Percentiles rank a stretch among this genome's conserved stretches.
Evolutionary conservation across 192 early-diverging fungal genomes (phyloP).

Genomic region (Tieghemiomyces parasiticus): DNA sequence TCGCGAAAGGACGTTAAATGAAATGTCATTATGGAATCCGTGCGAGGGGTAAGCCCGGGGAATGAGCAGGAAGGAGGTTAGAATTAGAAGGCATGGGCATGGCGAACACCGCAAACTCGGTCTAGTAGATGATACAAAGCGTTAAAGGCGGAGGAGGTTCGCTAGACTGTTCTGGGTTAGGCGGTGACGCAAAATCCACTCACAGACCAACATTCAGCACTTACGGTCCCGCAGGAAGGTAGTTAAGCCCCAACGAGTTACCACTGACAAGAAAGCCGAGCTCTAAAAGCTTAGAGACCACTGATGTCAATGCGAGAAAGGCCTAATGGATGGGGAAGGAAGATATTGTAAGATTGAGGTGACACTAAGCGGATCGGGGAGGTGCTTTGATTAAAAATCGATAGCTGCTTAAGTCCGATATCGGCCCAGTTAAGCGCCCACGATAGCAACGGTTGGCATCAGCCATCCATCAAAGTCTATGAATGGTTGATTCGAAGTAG

Average conservation of each 20-base stretch:
- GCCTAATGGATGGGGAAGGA: conserved; percentile 17
- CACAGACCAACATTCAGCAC: conserved; percentile 4
- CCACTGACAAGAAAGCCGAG: conserved; percentile 31
- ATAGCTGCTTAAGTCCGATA: not conserved
- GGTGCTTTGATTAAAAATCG: no score
- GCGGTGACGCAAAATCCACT: not conserved
- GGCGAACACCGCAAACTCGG: no score
- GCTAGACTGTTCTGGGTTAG: not conserved
- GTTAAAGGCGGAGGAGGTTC: no score
- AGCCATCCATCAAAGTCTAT: not conserved
- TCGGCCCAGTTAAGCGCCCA: conserved; percentile 2
- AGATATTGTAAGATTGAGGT: conserved; percentile 2
- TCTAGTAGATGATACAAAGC: no score
- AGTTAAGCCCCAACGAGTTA: conserved; percentile 23
- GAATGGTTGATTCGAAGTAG: no score
- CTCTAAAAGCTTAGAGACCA: conserved; percentile 34
- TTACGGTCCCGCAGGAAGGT: conserved; percentile 39
- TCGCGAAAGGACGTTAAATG: no score
- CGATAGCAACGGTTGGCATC: not conserved
- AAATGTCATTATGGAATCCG: no score
- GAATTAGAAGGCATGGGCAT: no score
- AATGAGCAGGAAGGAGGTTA: no score
- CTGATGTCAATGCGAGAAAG: conserved; percentile 31
- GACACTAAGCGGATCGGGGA: no score
- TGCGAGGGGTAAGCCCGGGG: no score